A percentile compares a stretch with the other conserved stretches of the same genome.
These are phyloP conservation scores for Boletellus sp. DNA, from an alignment of 768 basidiomycete genomes.

Conservation along the genomic window DNA sequence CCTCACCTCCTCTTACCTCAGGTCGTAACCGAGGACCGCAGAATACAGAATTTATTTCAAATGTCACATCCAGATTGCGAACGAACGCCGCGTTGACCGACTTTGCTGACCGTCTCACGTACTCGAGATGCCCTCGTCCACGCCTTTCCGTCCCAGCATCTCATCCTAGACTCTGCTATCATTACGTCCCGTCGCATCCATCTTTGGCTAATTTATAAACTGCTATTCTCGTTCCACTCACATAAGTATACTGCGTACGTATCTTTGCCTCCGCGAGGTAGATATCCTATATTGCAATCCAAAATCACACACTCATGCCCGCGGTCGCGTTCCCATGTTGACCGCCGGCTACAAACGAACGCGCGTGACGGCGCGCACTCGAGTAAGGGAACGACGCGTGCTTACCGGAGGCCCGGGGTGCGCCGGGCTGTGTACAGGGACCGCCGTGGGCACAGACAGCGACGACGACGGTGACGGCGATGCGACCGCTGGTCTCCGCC, in stretches of 20 bases:
- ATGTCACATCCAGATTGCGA: conserved; percentile 33
- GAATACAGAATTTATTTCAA: conserved; percentile 36
- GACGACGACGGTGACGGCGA: too few species aligned
- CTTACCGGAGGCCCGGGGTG: conserved; percentile 19
- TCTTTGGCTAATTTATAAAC: conserved; percentile 16
- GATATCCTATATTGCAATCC: conserved; percentile 2
- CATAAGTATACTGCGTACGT: conserved; percentile 17
- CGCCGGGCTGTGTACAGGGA: not conserved
- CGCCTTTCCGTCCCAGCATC: not conserved
- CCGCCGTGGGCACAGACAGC: not conserved
- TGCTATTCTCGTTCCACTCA: conserved; percentile 7
- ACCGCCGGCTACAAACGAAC: conserved; percentile 19
- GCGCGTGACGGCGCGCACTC: not conserved
- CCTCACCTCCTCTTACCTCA: conserved; percentile 6
- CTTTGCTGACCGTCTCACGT: not conserved
- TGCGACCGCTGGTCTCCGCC: not conserved
- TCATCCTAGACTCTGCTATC: conserved; percentile 14
- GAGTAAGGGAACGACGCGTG: not conserved
- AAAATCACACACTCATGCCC: not conserved
- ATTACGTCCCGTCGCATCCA: conserved; percentile 6
- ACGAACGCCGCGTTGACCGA: conserved; percentile 14
- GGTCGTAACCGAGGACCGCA: conserved; percentile 35
- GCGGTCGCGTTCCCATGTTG: conserved; percentile 22
- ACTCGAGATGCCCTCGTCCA: conserved; percentile 1
- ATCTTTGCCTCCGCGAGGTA: conserved; percentile 6